Evolutionary conservation across 208 protist genomes (phyloP), one percentile per base, ranked within the genome.

Genomic region (Tritrichomonas foetus): DNA sequence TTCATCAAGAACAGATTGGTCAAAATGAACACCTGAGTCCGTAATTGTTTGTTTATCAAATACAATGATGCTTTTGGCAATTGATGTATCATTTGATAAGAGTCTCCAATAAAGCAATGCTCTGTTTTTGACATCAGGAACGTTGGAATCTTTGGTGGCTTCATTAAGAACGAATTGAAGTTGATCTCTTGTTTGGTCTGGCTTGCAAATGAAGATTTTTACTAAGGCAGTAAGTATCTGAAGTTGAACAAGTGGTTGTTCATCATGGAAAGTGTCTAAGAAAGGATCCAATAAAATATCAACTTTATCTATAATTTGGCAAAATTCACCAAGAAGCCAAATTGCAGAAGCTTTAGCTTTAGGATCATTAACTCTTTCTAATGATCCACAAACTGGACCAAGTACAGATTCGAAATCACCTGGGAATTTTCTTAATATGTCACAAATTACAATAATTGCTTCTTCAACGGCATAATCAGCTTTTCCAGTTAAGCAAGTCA

Each of bases 381-480:
- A 95, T 57, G 98, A 97, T 47, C 97, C 96, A 95, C 97, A 99
- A 30, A 99, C 94, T n/a, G 95, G 97, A 20, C n/a, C 47, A 55
- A 94, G 53, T 41, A 94, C 50, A 8, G 11, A 41, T 93, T 95
- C 94, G 94, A 93, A 94, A 22, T 75, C 93, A 78, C 97, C 97
- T 78, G 98, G 98, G 96, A 98, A 99, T 93, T 97, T 97, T 93
- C 98, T 96, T 94, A 99, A 97, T 93, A 99, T 97, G 94, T 97
- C 98, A 89, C 97, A 98, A 92, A 99, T 98, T 20, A 99, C 98
- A 74, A 99, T 97, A 93, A 98, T 98, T 9, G 97, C 96, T 94
- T 99, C 97, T 96, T 99, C 97, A 14, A 99, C 97, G 55, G 99
- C 97, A 94, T 97, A 98, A 92, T 97, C 98, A 27, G 98, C 97